Evolutionary conservation across 208 protist genomes (phyloP).

Genomic region (Naegleria fowleri): DNA sequence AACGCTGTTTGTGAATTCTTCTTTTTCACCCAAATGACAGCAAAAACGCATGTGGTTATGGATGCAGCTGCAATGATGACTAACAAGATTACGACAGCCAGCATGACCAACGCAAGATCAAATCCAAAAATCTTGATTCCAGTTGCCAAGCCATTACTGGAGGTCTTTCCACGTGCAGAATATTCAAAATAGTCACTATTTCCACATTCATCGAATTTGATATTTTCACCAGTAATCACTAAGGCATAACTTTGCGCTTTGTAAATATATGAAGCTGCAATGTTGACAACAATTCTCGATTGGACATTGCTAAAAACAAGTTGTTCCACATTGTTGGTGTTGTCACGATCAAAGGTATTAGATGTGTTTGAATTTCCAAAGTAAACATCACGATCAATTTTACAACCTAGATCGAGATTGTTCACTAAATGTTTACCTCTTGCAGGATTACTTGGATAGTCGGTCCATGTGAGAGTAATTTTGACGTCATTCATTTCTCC

Average conservation of each 20-base stretch:
- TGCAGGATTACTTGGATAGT: not conserved
- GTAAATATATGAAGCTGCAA: not conserved
- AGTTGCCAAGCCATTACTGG: not conserved
- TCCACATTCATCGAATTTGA: not conserved
- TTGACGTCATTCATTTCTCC: conserved; percentile 9
- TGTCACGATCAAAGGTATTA: not conserved
- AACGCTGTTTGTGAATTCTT: not conserved
- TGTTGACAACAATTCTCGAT: not conserved
- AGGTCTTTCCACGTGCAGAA: not conserved
- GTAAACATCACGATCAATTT: not conserved
- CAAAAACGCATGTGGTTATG: not conserved
- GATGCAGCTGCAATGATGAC: not conserved
- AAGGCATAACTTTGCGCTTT: conserved; percentile 28
- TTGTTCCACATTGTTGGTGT: not conserved
- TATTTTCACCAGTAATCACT: not conserved
- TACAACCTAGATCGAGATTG: not conserved
- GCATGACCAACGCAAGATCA: not conserved
- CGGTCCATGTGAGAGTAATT: conserved; percentile 14
- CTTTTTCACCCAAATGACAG: not conserved
- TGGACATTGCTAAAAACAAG: not conserved
- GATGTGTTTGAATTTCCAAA: not conserved
- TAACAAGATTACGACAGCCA: not conserved
- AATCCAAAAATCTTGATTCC: not conserved
- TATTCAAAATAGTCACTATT: not conserved
- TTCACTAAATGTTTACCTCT: not conserved